Evolutionary conservation across 2,329 filamentous ascomycete genomes (phyloP).

Genomic region (Teratosphaeriaceae sp.): DNA sequence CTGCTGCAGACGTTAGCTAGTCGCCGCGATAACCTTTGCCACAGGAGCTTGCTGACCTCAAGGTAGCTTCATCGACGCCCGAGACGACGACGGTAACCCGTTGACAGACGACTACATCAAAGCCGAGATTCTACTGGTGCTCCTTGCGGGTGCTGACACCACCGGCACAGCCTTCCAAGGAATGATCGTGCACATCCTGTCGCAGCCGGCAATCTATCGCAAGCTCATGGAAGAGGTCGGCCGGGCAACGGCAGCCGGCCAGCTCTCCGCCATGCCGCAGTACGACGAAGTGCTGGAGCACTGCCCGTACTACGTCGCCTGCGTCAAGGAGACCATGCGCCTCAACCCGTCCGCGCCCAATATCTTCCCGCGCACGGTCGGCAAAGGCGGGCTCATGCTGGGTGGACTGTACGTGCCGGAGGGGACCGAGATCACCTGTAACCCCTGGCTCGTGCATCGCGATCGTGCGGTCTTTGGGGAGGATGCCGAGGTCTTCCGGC

Average conservation of each 20-base stretch:
- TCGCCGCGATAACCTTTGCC: too few species aligned
- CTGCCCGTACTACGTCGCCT: constrained; percentile 32
- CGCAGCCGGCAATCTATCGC: constrained; percentile 20
- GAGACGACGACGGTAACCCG: constrained; percentile 35
- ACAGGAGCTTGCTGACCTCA: not conserved
- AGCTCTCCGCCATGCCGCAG: constrained; percentile 23
- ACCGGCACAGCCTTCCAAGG: constrained; percentile 31
- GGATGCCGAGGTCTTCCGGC: constrained; percentile 22
- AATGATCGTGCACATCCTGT: constrained; percentile 28
- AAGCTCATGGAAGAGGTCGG: constrained; percentile 28
- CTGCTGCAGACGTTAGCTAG: constrained; percentile 44
- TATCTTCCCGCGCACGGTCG: constrained; percentile 33
- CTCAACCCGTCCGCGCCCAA: constrained; percentile 33
- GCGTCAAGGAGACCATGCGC: constrained; percentile 36
- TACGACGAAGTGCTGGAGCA: constrained; percentile 33
- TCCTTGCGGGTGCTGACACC: constrained; percentile 31
- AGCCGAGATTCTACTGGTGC: constrained; percentile 47
- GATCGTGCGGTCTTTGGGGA: constrained; percentile 18
- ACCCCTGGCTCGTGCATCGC: constrained; percentile 22
- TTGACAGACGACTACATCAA: constrained; percentile 47
- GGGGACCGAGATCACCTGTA: constrained; percentile 28
- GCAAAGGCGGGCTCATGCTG: constrained; percentile 36
- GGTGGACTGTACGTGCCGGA: constrained; percentile 29
- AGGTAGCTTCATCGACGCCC: constrained; percentile 30
- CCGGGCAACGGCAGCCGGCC: constrained; percentile 6